Evolutionary conservation across 495 filamentous ascomycete genomes (phyloP), one percentile per base, ranked within the genome.

Genomic region (Lophiotrema nucula): DNA sequence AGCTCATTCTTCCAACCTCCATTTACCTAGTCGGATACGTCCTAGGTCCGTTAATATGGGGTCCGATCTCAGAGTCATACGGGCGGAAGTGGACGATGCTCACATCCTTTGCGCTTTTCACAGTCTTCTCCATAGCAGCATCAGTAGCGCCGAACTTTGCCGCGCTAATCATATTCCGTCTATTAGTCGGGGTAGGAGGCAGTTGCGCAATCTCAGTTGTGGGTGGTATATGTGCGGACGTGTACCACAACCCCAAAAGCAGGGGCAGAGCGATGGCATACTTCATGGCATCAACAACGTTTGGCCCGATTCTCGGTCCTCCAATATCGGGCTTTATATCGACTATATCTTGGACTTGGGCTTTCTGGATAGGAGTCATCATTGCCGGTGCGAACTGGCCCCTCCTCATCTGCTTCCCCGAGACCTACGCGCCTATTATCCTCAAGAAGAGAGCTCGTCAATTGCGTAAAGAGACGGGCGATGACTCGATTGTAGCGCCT

Each of bases 1-100:
- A 79, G 16, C 73, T 83, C 11, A 83, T 88, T n/a, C 75, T 93
- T 5, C 88, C 88, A 11, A 88, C 87, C 0, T 88, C 87, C 0
- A 80, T 90, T 1, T 93, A 83, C 54, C 74, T 91, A 0, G 75
- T 90, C 22, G 89, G 87, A 26, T 89, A 88, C 58, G 75, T 84
- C 12, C 66, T 86, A 13, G 87, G 85, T 0, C 84, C 87, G 1
- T 48, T 88, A 11, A 55, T 85, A 3, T 88, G 85, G 70, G 86
- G 84, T 1, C 87, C 88, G 0, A 64, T 90, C 11, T 88, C 83
- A 60, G 88, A 91, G 64, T 79, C 83, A 1, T 82, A 85, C 61
- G 88, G 88, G 15, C 77, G 88, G n/a, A 81, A 76, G 64, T 69
- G 72, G 6, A 77, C 88, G 33, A 84, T 86, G 56, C 70, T 84